phyloP scores from a whole-genome alignment of 345 rosid species.

The Balakata baccata region DNA sequence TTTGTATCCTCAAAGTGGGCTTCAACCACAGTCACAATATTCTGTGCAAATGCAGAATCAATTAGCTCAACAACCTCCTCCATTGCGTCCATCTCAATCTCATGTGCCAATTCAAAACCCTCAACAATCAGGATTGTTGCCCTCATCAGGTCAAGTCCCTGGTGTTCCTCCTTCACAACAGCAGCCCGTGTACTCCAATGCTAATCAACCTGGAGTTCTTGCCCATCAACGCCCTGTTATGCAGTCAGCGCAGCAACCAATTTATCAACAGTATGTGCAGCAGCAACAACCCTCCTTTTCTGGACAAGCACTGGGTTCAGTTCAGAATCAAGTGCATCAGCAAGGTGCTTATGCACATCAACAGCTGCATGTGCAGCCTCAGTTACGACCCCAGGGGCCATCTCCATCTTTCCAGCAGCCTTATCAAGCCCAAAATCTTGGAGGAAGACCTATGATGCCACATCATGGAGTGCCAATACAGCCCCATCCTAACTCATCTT shows the following conservation, averaged over 20 bases:
- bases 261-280: conserved; percentile 43
- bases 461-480: conserved; percentile 37
- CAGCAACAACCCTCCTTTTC: conserved; percentile 44
- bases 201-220: conserved; percentile 41
- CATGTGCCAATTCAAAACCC: conserved; percentile 38
- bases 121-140: conserved; percentile 40
- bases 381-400: conserved; percentile 37
- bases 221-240: conserved; percentile 35
- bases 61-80: conserved; percentile 43
- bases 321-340: conserved; percentile 39
- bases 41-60: conserved; percentile 42
- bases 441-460: conserved; percentile 35
- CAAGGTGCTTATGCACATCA: conserved; percentile 42
- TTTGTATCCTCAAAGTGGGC: conserved; percentile 37
- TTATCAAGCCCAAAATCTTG: conserved; percentile 33
- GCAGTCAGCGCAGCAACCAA: conserved; percentile 42
- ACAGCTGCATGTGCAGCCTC: conserved; percentile 41
- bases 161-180: conserved; percentile 33
- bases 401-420: conserved; percentile 12
- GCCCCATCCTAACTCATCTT: conserved; percentile 33
- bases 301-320: conserved; percentile 37
- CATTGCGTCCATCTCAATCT: conserved; percentile 40
- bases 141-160: conserved; percentile 35
- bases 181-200: conserved; percentile 36
- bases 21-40: conserved; percentile 38